Evolutionary conservation across 306 rosid genomes (phyloP).

Genomic region (Sphenostylis stenocarpa): DNA sequence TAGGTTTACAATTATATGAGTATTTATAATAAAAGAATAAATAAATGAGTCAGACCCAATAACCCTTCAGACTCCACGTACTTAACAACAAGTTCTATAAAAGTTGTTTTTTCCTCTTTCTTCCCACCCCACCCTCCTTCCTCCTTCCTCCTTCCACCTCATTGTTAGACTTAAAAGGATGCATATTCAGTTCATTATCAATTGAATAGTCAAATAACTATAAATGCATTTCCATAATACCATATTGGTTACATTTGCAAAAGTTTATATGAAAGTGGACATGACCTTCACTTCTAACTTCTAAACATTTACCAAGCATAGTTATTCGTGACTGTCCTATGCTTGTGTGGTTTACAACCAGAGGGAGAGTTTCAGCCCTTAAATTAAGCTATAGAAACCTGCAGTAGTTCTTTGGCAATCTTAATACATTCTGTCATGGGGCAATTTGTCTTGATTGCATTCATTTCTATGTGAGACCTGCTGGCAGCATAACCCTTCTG

Average conservation of each 20-base stretch:
- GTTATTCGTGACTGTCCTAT: background rate
- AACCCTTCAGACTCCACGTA: no score
- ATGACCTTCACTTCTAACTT: constrained; percentile 6
- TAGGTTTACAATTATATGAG: no score
- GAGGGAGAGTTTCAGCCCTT: background rate
- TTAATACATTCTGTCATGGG: constrained; percentile 76
- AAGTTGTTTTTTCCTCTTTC: no score
- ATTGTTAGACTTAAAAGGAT: no score
- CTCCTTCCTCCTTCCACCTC: no score
- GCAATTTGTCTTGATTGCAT: constrained; percentile 91
- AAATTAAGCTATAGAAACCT: constrained; percentile 25
- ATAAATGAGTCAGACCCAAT: no score
- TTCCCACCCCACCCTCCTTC: no score
- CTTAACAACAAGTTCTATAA: no score
- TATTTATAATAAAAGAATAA: no score
- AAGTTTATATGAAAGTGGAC: background rate
- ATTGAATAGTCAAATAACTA: background rate
- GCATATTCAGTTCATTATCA: background rate
- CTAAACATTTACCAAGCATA: constrained; percentile 7
- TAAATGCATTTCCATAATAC: background rate
- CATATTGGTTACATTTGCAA: constrained; percentile 8
- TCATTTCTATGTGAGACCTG: constrained; percentile 82
- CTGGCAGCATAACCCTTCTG: constrained; percentile 88
- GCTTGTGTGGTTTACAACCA: background rate
- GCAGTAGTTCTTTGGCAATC: constrained; percentile 66